phyloP scores from a whole-genome alignment of 805 yeast species.

The Candida maltosa region DNA sequence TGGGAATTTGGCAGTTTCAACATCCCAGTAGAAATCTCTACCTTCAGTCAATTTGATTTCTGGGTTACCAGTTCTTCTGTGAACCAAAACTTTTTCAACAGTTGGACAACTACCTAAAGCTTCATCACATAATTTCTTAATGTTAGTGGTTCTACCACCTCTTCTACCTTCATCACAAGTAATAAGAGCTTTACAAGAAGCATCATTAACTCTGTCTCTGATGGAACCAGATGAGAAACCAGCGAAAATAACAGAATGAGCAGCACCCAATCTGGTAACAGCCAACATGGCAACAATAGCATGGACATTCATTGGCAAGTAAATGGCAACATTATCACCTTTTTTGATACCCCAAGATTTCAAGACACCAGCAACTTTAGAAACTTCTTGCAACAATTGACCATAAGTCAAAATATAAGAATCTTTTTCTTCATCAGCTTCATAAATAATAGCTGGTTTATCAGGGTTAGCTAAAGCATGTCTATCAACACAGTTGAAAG shows the following conservation, averaged over 20 bases:
- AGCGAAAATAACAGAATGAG: constrained; percentile 83
- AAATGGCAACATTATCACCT: constrained; percentile 85
- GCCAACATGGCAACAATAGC: constrained; percentile 76
- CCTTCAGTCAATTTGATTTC: constrained; percentile 47
- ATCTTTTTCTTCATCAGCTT: constrained; percentile 74
- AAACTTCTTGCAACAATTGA: constrained; percentile 67
- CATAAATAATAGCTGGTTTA: constrained; percentile 73
- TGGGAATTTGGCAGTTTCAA: constrained; percentile 61
- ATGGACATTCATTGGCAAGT: constrained; percentile 83
- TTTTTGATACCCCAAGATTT: constrained; percentile 64
- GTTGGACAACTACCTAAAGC: constrained; percentile 65
- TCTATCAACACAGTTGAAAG: constrained; percentile 79
- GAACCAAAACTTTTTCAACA: constrained; percentile 69
- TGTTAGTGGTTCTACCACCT: constrained; percentile 79
- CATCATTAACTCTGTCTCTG: constrained; percentile 69
- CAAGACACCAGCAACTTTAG: constrained; percentile 68
- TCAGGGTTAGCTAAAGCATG: constrained; percentile 71
- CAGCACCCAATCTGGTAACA: constrained; percentile 75
- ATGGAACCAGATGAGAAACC: constrained; percentile 76
- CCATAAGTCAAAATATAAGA: constrained; percentile 64
- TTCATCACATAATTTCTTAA: constrained; percentile 80
- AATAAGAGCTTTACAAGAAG: constrained; percentile 66
- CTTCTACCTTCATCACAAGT: constrained; percentile 82
- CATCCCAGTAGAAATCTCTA: constrained; percentile 78
- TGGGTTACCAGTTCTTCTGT: constrained; percentile 66